A percentile compares a stretch with the other conserved stretches of the same genome.
These are phyloP conservation scores for Fraxinus floribunda DNA, from an alignment of 305 asterid genomes.

Conservation along the genomic window DNA sequence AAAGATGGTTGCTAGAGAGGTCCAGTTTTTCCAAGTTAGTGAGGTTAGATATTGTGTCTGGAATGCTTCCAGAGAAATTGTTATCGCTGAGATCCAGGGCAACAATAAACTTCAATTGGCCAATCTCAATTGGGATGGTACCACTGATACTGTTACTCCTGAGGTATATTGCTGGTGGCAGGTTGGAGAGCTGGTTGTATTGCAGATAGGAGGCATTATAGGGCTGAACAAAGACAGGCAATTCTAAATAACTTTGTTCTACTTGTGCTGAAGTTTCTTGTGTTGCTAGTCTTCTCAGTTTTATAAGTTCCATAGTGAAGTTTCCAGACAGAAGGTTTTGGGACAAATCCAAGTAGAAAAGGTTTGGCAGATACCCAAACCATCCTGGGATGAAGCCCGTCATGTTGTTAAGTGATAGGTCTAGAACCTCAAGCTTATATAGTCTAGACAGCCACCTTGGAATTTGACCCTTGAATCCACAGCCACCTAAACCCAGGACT, in stretches of 20 bases:
- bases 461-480: slow-evolving; percentile 58
- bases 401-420: slow-evolving; percentile 58
- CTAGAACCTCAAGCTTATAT: slow-evolving; percentile 60
- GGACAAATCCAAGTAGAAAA: slow-evolving; percentile 84
- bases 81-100: slow-evolving; percentile 57
- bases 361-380: slow-evolving; percentile 64
- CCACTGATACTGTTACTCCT: slow-evolving; percentile 48
- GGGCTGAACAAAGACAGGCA: slow-evolving; percentile 88
- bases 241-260: slow-evolving; percentile 57
- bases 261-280: slow-evolving; percentile 48
- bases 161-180: slow-evolving; percentile 61
- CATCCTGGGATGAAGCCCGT: slow-evolving; percentile 70
- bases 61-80: slow-evolving; percentile 58
- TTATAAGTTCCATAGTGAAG: slow-evolving; percentile 59
- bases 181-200: slow-evolving; percentile 53
- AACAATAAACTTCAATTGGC: slow-evolving; percentile 54
- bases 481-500: slow-evolving; percentile 74
- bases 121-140: slow-evolving; percentile 52
- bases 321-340: slow-evolving; percentile 60
- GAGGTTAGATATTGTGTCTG: slow-evolving; percentile 56
- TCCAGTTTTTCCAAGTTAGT: slow-evolving; percentile 57
- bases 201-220: slow-evolving; percentile 67
- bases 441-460: slow-evolving; percentile 68
- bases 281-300: slow-evolving; percentile 48
- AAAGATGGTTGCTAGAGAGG: slow-evolving; percentile 55